Conservation (phyloP, 2,329 filamentous ascomycete genomes). For the Aspergillus unguis region DNA sequence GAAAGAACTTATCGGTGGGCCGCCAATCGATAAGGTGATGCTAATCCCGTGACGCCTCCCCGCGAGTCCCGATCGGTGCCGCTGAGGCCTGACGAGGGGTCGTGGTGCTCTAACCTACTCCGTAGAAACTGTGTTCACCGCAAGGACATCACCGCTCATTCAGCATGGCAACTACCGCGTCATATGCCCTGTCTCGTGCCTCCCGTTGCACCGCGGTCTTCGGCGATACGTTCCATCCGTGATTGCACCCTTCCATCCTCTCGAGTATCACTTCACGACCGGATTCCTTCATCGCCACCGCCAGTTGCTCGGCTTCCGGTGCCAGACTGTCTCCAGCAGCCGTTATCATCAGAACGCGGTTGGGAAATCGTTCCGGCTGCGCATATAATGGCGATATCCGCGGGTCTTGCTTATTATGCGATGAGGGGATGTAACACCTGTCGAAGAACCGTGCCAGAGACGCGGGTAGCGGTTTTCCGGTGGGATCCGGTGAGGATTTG, state of each 20-base stretch:
- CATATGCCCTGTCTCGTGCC: constrained; percentile 36
- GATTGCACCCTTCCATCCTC: constrained; percentile 34
- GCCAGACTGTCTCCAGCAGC: constrained; percentile 29
- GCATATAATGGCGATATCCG: constrained; percentile 33
- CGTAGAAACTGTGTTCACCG: constrained; percentile 1
- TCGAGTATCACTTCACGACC: constrained; percentile 28
- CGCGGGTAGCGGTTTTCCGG: constrained; percentile 21
- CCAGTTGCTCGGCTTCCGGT: constrained; percentile 30
- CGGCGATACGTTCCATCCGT: constrained; percentile 41
- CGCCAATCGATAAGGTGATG: background rate
- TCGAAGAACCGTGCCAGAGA: constrained; percentile 28
- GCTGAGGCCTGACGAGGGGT: background rate
- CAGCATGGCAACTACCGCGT: constrained; percentile 32
- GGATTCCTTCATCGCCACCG: constrained; percentile 20
- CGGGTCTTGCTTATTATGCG: constrained; percentile 28
- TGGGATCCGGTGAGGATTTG: constrained; percentile 25
- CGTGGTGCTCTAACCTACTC: background rate
- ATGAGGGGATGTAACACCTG: constrained; percentile 26
- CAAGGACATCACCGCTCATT: constrained; percentile 2
- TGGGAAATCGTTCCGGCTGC: constrained; percentile 25
- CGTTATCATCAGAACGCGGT: constrained; percentile 31
- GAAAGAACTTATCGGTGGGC: background rate
- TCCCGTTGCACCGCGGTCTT: constrained; percentile 26
- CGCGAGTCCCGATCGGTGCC: background rate
- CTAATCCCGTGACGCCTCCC: background rate